Evolutionary conservation across 345 rosid species (phyloP), one percentile per base, ranked within the genome.

Genomic region (Firmiana major): DNA sequence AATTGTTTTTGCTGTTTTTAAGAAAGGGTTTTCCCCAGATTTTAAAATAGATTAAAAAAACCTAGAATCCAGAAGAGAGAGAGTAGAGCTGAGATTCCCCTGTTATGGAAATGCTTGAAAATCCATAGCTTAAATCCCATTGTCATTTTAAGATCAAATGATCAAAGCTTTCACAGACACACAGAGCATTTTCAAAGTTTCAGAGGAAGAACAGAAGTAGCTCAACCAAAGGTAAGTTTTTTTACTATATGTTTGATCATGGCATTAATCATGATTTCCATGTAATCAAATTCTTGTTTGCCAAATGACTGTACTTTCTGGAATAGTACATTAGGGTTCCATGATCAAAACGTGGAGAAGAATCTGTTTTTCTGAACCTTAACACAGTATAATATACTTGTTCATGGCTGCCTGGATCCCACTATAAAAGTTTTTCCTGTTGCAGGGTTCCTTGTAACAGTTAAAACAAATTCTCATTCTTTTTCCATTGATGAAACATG

Each of bases 1-100:
- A 67, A 38, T 75, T 72, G 58, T 65, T 67, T 67, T 78, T 72
- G 65, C 73, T 55, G 80, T 78, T 76, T 63, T 69, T 70, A 78
- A 80, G 70, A 72, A 78, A 48, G 36, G 9, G 24, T 31, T 67
- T 67, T 28, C 6, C 40, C 72, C 53, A 12, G 12, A n/a, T 9
- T 59, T 74, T 45, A 46, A 54, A 73, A 75, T 46, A n/a, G 7
- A 59, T 12, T 21, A 17, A 42, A 26, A 26, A 45, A 55, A 55
- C 12, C 16, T 31, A 67, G 42, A 48, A 4, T 46, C 17, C 53
- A 80, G 65, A 59, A 43, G 38, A 62, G 57, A 45, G 51, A 75
- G 66, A 76, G 45, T 19, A 57, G 48, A 34, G 24, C 49, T n/a
- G 7, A n/a, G 64, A 72, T 54, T 72, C 75, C n/a, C 28, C 12